phyloP scores from a whole-genome alignment of 768 basidiomycete genomes.

The Russula griseocarnosa region DNA sequence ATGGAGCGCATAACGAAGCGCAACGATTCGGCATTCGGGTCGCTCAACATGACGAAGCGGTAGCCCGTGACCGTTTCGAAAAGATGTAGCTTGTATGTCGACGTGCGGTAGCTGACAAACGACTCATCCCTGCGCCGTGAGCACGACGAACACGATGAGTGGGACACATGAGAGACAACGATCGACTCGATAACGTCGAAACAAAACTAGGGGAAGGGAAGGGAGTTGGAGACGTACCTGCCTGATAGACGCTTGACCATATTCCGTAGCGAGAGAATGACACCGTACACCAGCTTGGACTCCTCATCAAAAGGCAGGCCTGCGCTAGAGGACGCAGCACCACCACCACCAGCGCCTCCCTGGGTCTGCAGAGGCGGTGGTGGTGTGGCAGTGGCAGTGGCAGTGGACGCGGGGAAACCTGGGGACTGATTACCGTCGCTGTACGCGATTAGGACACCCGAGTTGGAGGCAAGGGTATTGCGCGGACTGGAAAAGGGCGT shows the following conservation, averaged over 20 bases:
- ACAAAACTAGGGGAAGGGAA: not conserved
- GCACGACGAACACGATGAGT: not conserved
- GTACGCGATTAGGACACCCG: slow-evolving; percentile 67
- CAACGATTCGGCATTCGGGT: slow-evolving; percentile 78
- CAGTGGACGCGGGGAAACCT: slow-evolving; percentile 30
- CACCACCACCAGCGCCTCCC: not conserved
- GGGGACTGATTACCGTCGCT: slow-evolving; percentile 32
- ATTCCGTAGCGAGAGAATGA: slow-evolving; percentile 83
- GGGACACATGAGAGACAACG: not conserved
- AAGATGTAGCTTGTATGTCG: slow-evolving; percentile 88
- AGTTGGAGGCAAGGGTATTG: slow-evolving; percentile 58
- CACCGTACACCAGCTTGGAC: slow-evolving; percentile 94
- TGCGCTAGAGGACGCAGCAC: slow-evolving; percentile 30
- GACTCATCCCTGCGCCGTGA: slow-evolving; percentile 69
- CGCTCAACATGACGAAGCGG: slow-evolving; percentile 93
- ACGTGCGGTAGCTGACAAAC: slow-evolving; percentile 87
- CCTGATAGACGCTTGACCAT: slow-evolving; percentile 95
- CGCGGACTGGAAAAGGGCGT: slow-evolving; percentile 50
- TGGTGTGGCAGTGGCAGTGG: slow-evolving; percentile 27
- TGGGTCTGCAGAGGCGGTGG: slow-evolving; percentile 37
- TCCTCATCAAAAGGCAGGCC: slow-evolving; percentile 94
- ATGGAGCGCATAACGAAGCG: slow-evolving; percentile 82
- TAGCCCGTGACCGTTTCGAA: slow-evolving; percentile 90
- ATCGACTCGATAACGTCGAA: not conserved
- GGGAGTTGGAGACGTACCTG: slow-evolving; percentile 45